These are phyloP conservation scores for Capsicum pubescens DNA, from an alignment of 257 asterid genomes.

Conservation along the genomic window DNA sequence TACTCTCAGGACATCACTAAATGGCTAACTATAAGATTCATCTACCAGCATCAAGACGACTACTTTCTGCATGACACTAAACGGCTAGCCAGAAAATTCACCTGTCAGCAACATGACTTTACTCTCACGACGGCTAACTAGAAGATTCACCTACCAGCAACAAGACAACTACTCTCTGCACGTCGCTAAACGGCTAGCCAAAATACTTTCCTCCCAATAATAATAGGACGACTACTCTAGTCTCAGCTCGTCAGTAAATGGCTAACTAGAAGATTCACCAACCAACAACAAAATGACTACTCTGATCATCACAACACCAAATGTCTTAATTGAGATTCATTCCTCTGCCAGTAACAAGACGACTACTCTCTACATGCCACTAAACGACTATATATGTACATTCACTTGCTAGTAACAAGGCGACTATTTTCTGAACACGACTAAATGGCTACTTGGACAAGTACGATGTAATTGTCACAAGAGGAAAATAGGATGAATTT, in stretches of 20 bases:
- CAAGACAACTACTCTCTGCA: neutral
- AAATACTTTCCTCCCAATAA: neutral
- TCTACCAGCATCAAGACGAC: neutral
- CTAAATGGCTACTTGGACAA: neutral
- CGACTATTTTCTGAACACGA: neutral
- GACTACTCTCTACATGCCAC: neutral
- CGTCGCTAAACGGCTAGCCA: neutral
- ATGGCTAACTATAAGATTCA: neutral
- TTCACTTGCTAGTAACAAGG: neutral
- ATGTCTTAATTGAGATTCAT: neutral
- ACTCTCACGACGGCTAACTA: neutral
- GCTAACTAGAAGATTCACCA: neutral
- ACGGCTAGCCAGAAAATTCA: neutral
- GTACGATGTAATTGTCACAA: neutral
- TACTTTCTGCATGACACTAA: neutral
- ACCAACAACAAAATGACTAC: neutral
- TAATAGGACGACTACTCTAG: neutral
- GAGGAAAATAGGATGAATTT: neutral
- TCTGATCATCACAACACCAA: neutral
- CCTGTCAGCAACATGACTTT: neutral
- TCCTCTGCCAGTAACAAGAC: neutral
- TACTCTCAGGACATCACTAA: neutral
- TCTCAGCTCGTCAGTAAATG: neutral
- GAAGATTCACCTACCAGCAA: neutral
- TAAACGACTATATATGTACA: neutral